Base-by-base conservation (phyloP, 306 rosid species). In the Acacia acuminata region DNA sequence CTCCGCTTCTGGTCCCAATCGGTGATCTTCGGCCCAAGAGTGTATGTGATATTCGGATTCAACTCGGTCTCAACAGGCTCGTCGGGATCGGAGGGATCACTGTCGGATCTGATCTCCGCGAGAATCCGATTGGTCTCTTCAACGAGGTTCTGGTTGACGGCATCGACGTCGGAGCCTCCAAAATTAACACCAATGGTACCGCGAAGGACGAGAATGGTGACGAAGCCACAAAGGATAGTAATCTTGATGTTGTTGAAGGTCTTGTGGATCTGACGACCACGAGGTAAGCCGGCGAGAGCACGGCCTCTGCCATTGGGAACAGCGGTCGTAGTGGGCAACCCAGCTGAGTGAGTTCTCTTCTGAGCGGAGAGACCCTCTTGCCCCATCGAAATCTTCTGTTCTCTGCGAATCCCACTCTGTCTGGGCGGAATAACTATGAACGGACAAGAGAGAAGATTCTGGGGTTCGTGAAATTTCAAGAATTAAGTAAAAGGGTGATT, bases 221-320 rank as follows among this genome's bases (percentile, higher is more conserved):
- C 94, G 78, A 93, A 93, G 73, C 97, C 94, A 78, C 94, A 94
- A 17, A 94, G 93, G 47, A 92, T 80, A 1, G 98, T 94, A 76
- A 94, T 91, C 86, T 94, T 94, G 64, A 94, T 79, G 82, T 91
- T 94, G 89, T 94, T 92, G 90, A 90, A 91, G 38, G 98, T 94
- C 82, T 90, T 94, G 71, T 85, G 88, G 88, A 90, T 88, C 97
- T 94, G 97, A 9, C 97, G 95, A 77, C 96, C 94, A 27, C 98
- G 95, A 4, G 96, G 87, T 6, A 87, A 74, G 53, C 47, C 50
- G 17, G 83, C 63, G 1, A 79, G 48, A 7, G 85, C 50, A 7
- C 89, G 82, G 65, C 77, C 70, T 38, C 87, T 43, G 48, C 58
- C 84, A 8, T 77, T 82, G 13, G 89, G 53, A 13, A 42, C 24